Conservation (phyloP, 768 basidiomycete species). For the Suillus brevipes region DNA sequence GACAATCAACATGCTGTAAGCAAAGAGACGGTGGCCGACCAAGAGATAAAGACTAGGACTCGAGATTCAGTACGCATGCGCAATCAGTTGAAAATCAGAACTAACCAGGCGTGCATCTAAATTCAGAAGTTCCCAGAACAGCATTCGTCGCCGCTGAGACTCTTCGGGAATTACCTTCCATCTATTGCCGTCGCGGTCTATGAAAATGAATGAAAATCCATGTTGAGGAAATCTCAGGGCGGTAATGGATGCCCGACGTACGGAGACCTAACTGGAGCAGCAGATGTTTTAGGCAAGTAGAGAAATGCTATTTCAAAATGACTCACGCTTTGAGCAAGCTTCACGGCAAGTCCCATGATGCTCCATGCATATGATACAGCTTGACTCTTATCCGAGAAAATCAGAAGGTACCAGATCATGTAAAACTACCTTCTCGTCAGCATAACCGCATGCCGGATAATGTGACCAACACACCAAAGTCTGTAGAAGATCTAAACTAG, state of each 20-base stretch:
- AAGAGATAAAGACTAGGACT: constrained; percentile 59
- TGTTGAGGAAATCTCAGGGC: constrained; percentile 11
- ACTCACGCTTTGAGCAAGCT: constrained; percentile 71
- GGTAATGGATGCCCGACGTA: constrained; percentile 36
- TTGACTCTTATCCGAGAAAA: constrained; percentile 73
- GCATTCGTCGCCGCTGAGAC: constrained; percentile 63
- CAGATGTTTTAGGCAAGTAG: constrained; percentile 7
- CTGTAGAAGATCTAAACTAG: constrained; percentile 71
- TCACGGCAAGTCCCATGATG: constrained; percentile 71
- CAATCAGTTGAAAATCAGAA: constrained; percentile 12
- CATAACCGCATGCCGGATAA: constrained; percentile 19
- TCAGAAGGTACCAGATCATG: constrained; percentile 74
- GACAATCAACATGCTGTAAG: constrained; percentile 64
- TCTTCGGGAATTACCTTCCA: constrained; percentile 71
- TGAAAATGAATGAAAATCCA: constrained; percentile 13
- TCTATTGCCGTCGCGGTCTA: constrained; percentile 69
- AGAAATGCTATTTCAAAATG: constrained; percentile 7
- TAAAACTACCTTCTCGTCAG: constrained; percentile 54
- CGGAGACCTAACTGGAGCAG: constrained; percentile 61
- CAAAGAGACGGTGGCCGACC: constrained; percentile 72
- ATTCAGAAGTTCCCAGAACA: constrained; percentile 76
- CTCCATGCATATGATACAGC: constrained; percentile 76
- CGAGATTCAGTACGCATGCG: constrained; percentile 11
- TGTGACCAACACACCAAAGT: constrained; percentile 48
- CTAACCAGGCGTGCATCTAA: constrained; percentile 69